Evolutionary conservation across 129 eudicot genomes (phyloP), one percentile per base, ranked within the genome.

Genomic region (Flaveria sonorensis): DNA sequence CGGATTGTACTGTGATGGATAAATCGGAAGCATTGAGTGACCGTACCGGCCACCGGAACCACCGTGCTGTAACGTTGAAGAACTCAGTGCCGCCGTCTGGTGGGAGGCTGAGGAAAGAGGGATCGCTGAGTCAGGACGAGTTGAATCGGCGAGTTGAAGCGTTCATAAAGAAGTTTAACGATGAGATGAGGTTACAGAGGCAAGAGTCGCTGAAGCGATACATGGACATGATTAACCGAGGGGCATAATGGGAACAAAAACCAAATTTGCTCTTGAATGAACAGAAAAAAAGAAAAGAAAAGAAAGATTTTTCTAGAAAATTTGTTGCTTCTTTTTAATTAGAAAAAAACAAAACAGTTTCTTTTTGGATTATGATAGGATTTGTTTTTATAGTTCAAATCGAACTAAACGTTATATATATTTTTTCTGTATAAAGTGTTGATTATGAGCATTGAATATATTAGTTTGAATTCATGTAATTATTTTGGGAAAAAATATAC

Each of bases 141-240:
- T 70, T 92, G 90, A 92, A 92, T 59, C 80, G 93, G 66, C 87
- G 96, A 85, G 93, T 88, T 9, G 97, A 92, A 74, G 96, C 96
- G 80, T 92, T 89, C 74, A 92, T 92, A 12, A 81, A 79, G 39
- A 92, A 92, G 79, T 82, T 89, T 59, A 89, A 92, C 47, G 93
- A 92, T 39, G 97, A 92, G 7, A 92, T 92, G 97, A 87, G 93
- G 86, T 16, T 92, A 85, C 97, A 92, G 73, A 86, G 97, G 77
- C 92, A 89, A 52, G 87, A 87, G 67, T 92, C 97, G 13, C 5
- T 92, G 39, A 52, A 89, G 6, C 82, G 84, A 76, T 88, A 84
- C 73, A 81, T 60, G 88, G 93, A 86, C 63, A 92, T 86, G 93
- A 82, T 92, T 3, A 89, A 85, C 53, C 83, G 92, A 45, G 88